These are phyloP conservation scores for Cicer arietinum DNA, from an alignment of 306 rosid species.

Conservation along the genomic window DNA sequence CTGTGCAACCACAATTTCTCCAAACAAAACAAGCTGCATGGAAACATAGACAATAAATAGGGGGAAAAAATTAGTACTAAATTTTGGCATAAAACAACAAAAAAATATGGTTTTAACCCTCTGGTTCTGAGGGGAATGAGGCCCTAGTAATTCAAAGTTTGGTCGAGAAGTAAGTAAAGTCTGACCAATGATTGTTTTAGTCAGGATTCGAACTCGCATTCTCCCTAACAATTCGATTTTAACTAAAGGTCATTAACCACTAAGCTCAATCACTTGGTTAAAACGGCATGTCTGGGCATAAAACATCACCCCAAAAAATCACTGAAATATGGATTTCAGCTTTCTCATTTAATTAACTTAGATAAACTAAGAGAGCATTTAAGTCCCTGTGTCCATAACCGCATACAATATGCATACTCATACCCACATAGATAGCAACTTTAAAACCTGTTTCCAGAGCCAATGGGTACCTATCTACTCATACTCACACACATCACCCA, in stretches of 20 bases:
- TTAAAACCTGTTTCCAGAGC: background rate
- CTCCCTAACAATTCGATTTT: no score
- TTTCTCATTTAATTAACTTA: slow-evolving; percentile 7
- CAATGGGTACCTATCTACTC: background rate
- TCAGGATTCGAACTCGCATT: no score
- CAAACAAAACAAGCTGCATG: slow-evolving; percentile 80
- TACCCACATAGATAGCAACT: background rate
- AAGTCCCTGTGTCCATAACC: background rate
- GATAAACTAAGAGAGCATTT: background rate
- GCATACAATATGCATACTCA: background rate
- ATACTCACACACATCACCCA: background rate
- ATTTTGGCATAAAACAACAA: background rate
- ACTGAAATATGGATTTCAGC: slow-evolving; percentile 37
- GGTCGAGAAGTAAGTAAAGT: no score
- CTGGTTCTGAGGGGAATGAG: no score
- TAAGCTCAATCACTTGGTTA: no score
- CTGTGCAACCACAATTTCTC: slow-evolving; percentile 95
- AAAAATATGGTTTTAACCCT: no score
- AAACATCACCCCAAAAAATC: slow-evolving; percentile 17
- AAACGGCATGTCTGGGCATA: background rate
- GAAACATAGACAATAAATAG: slow-evolving; percentile 10
- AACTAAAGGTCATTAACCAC: no score
- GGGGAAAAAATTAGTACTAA: slow-evolving; percentile 1
- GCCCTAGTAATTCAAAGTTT: no score
- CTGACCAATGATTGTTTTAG: no score